Evolutionary conservation across 2,329 filamentous ascomycete species (phyloP).

Genomic region (Apiospora koreana): DNA sequence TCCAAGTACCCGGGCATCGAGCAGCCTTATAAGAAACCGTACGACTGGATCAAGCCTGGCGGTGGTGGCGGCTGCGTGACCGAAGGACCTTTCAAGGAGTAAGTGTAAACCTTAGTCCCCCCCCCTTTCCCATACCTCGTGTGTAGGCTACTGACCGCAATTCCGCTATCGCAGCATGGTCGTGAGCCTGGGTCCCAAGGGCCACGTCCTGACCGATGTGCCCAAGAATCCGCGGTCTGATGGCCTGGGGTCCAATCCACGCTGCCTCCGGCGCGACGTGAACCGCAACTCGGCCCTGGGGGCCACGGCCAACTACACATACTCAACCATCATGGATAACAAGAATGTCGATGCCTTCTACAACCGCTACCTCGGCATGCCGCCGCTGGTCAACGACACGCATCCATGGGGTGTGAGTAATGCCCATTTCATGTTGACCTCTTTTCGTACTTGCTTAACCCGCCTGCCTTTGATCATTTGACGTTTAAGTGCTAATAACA

Average conservation of each 20-base stretch:
- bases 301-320: conserved; percentile 35
- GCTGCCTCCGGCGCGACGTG: conserved; percentile 44
- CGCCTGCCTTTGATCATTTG: no score
- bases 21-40: neutral
- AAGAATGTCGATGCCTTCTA: conserved; percentile 42
- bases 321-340: conserved; percentile 37
- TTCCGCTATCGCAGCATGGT: conserved; percentile 32
- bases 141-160: neutral
- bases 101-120: conserved; percentile 14
- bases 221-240: conserved; percentile 36
- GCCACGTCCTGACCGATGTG: conserved; percentile 26
- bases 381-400: conserved; percentile 33
- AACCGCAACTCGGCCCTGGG: conserved; percentile 38
- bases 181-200: conserved; percentile 40
- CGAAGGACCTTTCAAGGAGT: conserved; percentile 48
- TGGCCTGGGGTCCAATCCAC: conserved; percentile 40
- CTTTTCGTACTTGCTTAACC: neutral
- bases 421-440: neutral
- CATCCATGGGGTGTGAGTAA: conserved; percentile 39
- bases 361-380: conserved; percentile 39
- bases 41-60: conserved; percentile 37
- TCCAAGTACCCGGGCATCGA: neutral
- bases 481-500: neutral
- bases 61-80: conserved; percentile 57
- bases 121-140: neutral